phyloP scores from a whole-genome alignment of 352 stramenopile species.

The Globisporangium alternatum region DNA sequence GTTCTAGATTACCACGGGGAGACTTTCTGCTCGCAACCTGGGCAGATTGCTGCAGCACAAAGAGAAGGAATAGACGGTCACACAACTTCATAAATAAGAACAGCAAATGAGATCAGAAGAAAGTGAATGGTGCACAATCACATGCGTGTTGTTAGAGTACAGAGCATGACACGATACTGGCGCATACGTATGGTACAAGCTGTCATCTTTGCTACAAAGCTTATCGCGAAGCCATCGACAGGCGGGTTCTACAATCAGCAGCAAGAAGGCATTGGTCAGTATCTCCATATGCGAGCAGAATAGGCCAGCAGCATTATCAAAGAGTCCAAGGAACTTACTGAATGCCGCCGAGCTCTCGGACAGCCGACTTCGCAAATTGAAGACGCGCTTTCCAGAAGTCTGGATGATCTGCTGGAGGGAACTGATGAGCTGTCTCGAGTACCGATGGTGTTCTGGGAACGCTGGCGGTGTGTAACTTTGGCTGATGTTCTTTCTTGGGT shows the following conservation, averaged over 20 bases:
- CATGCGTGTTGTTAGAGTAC: neutral
- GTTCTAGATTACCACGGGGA: neutral
- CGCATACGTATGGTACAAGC: neutral
- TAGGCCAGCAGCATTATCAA: neutral
- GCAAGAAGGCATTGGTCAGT: neutral
- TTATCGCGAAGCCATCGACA: slow-evolving; percentile 15
- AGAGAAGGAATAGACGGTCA: neutral
- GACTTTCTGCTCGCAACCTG: neutral
- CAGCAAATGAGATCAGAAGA: neutral
- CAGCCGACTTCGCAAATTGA: slow-evolving; percentile 4
- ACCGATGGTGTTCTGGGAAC: neutral
- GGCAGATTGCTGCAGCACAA: neutral
- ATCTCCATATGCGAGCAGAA: neutral
- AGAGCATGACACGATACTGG: no score
- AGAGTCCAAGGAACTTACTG: slow-evolving; percentile 6
- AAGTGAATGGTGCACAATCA: neutral
- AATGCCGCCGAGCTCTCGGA: slow-evolving; percentile 7
- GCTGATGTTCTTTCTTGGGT: neutral
- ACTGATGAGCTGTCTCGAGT: neutral
- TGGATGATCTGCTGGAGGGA: slow-evolving; percentile 5
- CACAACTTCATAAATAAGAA: neutral
- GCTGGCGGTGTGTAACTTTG: neutral
- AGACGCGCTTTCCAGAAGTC: slow-evolving; percentile 19
- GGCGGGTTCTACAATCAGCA: slow-evolving; percentile 1
- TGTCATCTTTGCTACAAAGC: neutral